phyloP scores from a whole-genome alignment of 352 stramenopile genomes.

The Pythium dissimile region DNA sequence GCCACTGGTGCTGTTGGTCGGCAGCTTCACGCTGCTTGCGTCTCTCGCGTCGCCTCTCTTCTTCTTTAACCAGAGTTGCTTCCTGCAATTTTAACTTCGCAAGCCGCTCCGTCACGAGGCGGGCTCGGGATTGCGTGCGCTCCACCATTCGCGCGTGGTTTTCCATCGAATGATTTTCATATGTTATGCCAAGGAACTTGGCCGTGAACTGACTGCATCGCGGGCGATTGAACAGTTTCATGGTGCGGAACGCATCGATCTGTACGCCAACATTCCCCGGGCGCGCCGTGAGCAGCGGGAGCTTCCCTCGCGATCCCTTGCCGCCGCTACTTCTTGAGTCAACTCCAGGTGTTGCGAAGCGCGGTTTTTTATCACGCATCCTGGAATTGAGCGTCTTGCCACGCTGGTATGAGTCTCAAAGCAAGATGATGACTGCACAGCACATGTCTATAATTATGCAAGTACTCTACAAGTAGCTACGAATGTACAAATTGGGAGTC shows the following conservation, averaged over 20 bases:
- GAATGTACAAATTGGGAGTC: too few species aligned
- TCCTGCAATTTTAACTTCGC: constrained; percentile 43
- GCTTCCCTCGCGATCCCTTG: constrained; percentile 11
- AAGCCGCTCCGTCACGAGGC: constrained; percentile 44
- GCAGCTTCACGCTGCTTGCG: constrained; percentile 37
- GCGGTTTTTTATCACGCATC: too few species aligned
- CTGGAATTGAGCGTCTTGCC: too few species aligned
- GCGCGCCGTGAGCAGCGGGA: constrained; percentile 44
- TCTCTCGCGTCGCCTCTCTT: constrained; percentile 34
- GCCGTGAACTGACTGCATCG: constrained; percentile 62
- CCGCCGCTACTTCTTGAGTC: neutral
- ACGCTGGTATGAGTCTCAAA: too few species aligned
- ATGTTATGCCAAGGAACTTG: constrained; percentile 62
- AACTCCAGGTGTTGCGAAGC: too few species aligned
- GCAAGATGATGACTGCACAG: too few species aligned
- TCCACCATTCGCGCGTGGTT: constrained; percentile 65
- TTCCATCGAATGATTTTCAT: constrained; percentile 64
- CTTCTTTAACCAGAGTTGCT: constrained; percentile 36
- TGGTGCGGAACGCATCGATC: constrained; percentile 64
- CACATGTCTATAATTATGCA: too few species aligned
- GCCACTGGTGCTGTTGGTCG: constrained; percentile 45
- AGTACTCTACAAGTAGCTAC: too few species aligned
- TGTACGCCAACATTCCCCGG: constrained; percentile 75
- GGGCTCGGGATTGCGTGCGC: constrained; percentile 40
- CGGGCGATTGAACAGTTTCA: constrained; percentile 54